Base-by-base conservation (phyloP, 495 filamentous ascomycete genomes). In the Talaromyces ruber region DNA sequence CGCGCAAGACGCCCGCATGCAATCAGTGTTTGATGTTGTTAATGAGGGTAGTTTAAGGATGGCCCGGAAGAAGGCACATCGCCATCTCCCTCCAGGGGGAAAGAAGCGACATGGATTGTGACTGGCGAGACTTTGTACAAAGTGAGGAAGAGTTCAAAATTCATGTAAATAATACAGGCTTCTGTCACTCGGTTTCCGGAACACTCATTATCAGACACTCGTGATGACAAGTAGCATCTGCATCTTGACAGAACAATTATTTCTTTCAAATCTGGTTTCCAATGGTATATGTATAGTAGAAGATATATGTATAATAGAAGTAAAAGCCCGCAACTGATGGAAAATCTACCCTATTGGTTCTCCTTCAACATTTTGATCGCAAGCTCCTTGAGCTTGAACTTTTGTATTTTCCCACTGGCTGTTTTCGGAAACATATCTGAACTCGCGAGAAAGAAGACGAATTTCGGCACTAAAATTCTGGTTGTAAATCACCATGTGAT, bases 331-430 rank as follows among this genome's bases (percentile, higher is more conserved):
- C n/a, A n/a, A n/a, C n/a, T n/a, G n/a, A n/a, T n/a, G n/a, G n/a
- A n/a, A n/a, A n/a, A n/a, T n/a, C n/a, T 22, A 32, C 4, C 12
- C 57, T 45, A 26, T 29, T 47, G 29, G 16, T 24, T 18, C 24
- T 77, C 71, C 7, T 72, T 70, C 32, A 85, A 55, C 32, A 80
- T 64, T 62, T 77, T 65, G 25, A 84, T 64, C 0, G 86, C 88
- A 66, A 77, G 71, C 39, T 92, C 87, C 71, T 82, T 83, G 67
- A 98, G 74, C 72, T 90, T 95, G 74, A 89, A 97, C 73, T 97
- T 97, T 77, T 97, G 91, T 47, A 98, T 94, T 81, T 98, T 98
- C 30, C 94, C 94, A 70, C 91, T 96, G 21, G 91, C 89, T 22
- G 94, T 98, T 80, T 96, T 97, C 7, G 94, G 94, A 67, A 90